Base-by-base conservation (phyloP, 2,329 filamentous ascomycete genomes). In the Alternaria brassicicola region DNA sequence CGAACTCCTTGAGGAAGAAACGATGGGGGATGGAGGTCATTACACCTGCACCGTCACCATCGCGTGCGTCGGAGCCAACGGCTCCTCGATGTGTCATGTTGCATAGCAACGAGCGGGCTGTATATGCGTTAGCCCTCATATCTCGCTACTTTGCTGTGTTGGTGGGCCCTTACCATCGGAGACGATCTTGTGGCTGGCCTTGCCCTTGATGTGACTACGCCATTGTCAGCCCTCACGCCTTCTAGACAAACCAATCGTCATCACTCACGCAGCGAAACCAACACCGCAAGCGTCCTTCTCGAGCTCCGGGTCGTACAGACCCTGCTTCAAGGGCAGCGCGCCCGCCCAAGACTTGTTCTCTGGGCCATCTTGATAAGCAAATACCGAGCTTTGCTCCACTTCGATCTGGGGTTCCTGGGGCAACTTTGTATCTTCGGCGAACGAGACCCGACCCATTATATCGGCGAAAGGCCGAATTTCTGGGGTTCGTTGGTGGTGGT, bases 71-170 rank as follows among this genome's bases (percentile, higher is more conserved):
- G 61, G 95, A 98, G 70, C 95, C 95, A 71, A 98, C 94, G 65
- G 95, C 95, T 84, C 95, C 95, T 78, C 95, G 90, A 84, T 99
- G 95, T 85, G 95, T 98, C 95, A 99, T 99, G 86, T 99, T 98
- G 86, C 95, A 99, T 64, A 99, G 88, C 62, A 99, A 85, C 80
- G 93, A 96, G 67, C 92, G 90, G 68, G 93, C 92, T 95, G 71
- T 42, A 60, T 30, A 64, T 35, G 12, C 46, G 39, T 63, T 58
- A 76, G 83, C 68, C 81, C 3, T 12, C 9, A 25, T 46, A 26
- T 31, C 19, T 19, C 13, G 17, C n/a, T 0, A 2, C 7, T 12
- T 15, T 42, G n/a, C 17, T 15, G n/a, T 23, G 3, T 35, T 30
- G 30, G 54, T 51, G n/a, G n/a, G 26, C 47, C 63, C 88, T 82